These are phyloP conservation scores for Saccharum spontaneum DNA, from an alignment of 176 grass and related monocot species.

Conservation along the genomic window DNA sequence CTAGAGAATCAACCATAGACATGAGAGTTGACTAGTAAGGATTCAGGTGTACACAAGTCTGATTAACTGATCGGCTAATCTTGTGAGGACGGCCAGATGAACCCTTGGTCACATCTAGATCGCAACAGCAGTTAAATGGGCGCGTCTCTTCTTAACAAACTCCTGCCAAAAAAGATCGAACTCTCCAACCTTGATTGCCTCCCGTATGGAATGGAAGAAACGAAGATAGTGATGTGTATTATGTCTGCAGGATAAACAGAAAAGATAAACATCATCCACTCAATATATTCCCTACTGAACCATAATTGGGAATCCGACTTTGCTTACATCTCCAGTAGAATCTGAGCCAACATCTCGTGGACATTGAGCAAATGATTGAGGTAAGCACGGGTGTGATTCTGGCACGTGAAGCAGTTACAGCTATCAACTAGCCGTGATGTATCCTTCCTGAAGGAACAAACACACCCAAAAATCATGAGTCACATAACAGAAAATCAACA, in stretches of 20 bases:
- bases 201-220: conserved; percentile 68
- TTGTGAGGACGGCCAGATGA: not conserved
- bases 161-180: conserved; percentile 58
- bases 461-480: conserved; percentile 1
- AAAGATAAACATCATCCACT: conserved; percentile 2
- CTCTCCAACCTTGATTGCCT: conserved; percentile 61
- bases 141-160: conserved; percentile 61
- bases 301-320: not conserved
- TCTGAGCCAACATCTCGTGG: conserved; percentile 94
- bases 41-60: conserved; percentile 1
- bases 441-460: conserved; percentile 68
- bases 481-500: conserved; percentile 7
- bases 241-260: conserved; percentile 58
- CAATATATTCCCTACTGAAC: not conserved
- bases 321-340: conserved; percentile 97
- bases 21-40: not conserved
- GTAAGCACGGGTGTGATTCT: conserved; percentile 92
- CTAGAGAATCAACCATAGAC: not conserved
- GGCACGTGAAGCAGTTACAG: conserved; percentile 89
- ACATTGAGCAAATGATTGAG: conserved; percentile 91
- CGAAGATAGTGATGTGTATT: conserved; percentile 92
- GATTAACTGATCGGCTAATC: not conserved
- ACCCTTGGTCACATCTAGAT: conserved; percentile 21
- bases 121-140: conserved; percentile 43
- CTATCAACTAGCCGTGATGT: conserved; percentile 60